Conservation (phyloP, 2,329 filamentous ascomycete genomes). For the Calonectria pseudoreteaudii region DNA sequence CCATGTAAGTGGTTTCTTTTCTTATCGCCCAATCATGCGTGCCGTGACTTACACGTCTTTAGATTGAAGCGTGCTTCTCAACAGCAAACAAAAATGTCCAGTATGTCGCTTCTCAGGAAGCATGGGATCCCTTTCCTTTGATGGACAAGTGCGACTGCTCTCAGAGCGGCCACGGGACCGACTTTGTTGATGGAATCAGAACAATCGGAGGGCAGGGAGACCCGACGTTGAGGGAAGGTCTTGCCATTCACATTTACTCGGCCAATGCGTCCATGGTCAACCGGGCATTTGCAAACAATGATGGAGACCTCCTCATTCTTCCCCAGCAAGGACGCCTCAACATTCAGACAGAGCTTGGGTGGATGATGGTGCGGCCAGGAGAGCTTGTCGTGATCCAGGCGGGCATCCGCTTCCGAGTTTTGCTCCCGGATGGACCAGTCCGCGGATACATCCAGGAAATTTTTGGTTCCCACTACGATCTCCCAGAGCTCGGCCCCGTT, state of each 20-base stretch:
- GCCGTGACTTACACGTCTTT: background rate
- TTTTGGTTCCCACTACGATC: constrained; percentile 75
- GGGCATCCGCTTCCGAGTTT: constrained; percentile 73
- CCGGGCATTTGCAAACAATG: constrained; percentile 58
- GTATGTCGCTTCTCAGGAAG: constrained; percentile 59
- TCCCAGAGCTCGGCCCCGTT: constrained; percentile 78
- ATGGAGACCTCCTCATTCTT: constrained; percentile 83
- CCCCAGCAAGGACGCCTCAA: constrained; percentile 70
- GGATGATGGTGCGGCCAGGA: constrained; percentile 71
- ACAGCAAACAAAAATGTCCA: constrained; percentile 59
- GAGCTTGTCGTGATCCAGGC: constrained; percentile 75
- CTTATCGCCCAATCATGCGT: constrained; percentile 24
- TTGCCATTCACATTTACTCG: constrained; percentile 21
- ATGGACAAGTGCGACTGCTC: constrained; percentile 9
- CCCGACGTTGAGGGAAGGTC: constrained; percentile 52
- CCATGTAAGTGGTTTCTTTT: constrained; percentile 4
- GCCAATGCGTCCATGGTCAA: constrained; percentile 51
- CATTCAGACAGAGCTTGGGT: constrained; percentile 76
- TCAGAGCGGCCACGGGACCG: constrained; percentile 41
- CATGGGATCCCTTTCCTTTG: constrained; percentile 59
- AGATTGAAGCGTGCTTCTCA: constrained; percentile 57
- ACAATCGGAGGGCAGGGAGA: constrained; percentile 61
- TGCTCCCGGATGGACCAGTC: constrained; percentile 68
- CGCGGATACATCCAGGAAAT: constrained; percentile 81
- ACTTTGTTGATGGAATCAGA: constrained; percentile 58